These are phyloP conservation scores for Alternaria gansuensis DNA, from an alignment of 2,329 filamentous ascomycete genomes.

Conservation along the genomic window DNA sequence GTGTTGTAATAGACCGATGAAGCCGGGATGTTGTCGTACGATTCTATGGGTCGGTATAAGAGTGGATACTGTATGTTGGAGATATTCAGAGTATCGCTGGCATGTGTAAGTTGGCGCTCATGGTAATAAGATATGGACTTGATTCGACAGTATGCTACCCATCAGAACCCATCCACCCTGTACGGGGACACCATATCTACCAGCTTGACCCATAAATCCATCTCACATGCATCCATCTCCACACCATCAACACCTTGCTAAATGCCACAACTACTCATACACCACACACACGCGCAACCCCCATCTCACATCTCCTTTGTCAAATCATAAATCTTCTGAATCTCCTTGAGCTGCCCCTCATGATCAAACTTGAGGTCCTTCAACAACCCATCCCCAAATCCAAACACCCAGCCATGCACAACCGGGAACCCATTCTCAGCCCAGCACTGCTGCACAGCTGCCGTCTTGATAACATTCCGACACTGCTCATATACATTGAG, in stretches of 20 bases:
- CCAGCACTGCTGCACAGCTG: conserved; percentile 67
- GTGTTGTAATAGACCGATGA: too few species aligned
- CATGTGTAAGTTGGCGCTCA: background rate
- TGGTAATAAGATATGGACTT: background rate
- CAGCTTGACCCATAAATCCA: background rate
- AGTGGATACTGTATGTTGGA: too few species aligned
- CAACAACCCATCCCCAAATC: conserved; percentile 71
- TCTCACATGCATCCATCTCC: background rate
- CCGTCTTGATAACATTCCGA: conserved; percentile 55
- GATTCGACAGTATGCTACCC: background rate
- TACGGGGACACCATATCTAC: background rate
- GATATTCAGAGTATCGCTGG: background rate
- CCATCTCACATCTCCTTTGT: conserved; percentile 25
- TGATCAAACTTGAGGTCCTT: conserved; percentile 72
- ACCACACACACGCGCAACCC: background rate
- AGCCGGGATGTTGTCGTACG: too few species aligned
- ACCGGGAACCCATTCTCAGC: conserved; percentile 70
- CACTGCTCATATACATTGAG: conserved; percentile 52
- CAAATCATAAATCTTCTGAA: conserved; percentile 71
- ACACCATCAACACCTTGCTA: conserved; percentile 19
- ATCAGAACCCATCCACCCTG: background rate
- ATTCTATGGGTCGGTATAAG: too few species aligned
- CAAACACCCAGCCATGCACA: conserved; percentile 79
- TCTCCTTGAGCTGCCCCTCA: conserved; percentile 63
- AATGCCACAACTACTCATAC: conserved; percentile 19